phyloP scores from a whole-genome alignment of 768 basidiomycete species.

The Hericium alpestre region DNA sequence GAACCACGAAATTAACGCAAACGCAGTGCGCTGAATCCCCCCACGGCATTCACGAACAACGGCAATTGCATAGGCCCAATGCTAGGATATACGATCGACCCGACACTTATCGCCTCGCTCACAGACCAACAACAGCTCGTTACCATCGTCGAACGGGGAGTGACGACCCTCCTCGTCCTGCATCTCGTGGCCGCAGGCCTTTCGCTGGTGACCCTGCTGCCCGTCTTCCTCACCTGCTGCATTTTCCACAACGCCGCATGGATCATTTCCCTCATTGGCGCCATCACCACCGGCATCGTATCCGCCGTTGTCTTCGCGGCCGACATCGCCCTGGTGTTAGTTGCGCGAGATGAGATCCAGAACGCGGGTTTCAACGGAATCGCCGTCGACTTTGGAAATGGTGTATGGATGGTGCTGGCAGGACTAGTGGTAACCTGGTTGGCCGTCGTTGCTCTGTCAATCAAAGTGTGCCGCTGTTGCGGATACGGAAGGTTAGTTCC shows the following conservation, averaged over 20 bases:
- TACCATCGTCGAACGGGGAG: conserved; percentile 33
- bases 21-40: conserved; percentile 22
- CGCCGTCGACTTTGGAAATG: conserved; percentile 50
- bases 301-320: conserved; percentile 45
- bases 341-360: conserved; percentile 35
- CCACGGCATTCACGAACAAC: conserved; percentile 28
- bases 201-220: conserved; percentile 42
- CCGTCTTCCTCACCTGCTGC: conserved; percentile 9
- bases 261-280: conserved; percentile 47
- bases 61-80: conserved; percentile 50
- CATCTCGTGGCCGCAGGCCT: conserved; percentile 59
- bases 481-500: conserved; percentile 23
- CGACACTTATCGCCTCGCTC: conserved; percentile 27
- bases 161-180: conserved; percentile 46
- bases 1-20: not conserved
- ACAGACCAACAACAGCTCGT: conserved; percentile 35
- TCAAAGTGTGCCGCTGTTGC: conserved; percentile 57
- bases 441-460: conserved; percentile 49
- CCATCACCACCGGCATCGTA: conserved; percentile 47
- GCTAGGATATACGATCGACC: conserved; percentile 59
- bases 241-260: conserved; percentile 38
- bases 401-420: conserved; percentile 59
- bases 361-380: conserved; percentile 31
- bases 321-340: conserved; percentile 52
- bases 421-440: conserved; percentile 49